A percentile compares a stretch with the other conserved stretches of the same genome.
phyloP scores from a whole-genome alignment of 768 basidiomycete genomes.

The Panaeolus papilionaceus region DNA sequence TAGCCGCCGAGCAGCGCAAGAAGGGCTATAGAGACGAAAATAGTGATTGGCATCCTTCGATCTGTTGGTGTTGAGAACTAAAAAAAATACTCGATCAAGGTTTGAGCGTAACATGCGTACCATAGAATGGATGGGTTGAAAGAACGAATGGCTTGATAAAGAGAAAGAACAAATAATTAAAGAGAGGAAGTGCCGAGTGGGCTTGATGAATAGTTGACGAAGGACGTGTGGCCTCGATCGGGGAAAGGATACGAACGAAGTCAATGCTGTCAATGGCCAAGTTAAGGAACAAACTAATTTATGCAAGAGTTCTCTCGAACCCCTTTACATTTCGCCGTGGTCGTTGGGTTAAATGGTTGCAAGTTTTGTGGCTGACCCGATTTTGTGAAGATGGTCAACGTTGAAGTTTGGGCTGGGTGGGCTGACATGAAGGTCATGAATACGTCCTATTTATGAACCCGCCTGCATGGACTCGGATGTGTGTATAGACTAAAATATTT shows the following conservation, averaged over 20 bases:
- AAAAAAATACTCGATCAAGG: background rate
- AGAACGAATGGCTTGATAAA: background rate
- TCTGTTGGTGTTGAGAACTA: background rate
- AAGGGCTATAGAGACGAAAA: background rate
- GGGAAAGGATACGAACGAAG: background rate
- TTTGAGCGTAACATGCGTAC: background rate
- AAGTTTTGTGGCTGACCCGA: background rate
- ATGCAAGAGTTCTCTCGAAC: background rate
- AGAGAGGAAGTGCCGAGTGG: conserved; percentile 9
- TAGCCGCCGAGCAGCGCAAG: background rate
- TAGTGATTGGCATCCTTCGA: background rate
- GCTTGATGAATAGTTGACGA: background rate
- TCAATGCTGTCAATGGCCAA: background rate
- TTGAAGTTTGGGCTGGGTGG: conserved; percentile 4
- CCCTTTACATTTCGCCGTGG: conserved; percentile 9
- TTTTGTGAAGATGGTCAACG: background rate
- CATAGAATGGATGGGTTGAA: background rate
- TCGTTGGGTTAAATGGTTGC: background rate
- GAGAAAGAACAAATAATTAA: background rate
- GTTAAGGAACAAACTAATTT: conserved; percentile 5
- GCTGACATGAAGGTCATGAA: background rate
- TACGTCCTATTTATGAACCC: background rate
- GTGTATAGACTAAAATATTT: background rate
- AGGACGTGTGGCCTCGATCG: background rate
- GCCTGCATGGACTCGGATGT: background rate